phyloP scores from a whole-genome alignment of 129 eudicot species.

The Helichrysum umbraculigerum region DNA sequence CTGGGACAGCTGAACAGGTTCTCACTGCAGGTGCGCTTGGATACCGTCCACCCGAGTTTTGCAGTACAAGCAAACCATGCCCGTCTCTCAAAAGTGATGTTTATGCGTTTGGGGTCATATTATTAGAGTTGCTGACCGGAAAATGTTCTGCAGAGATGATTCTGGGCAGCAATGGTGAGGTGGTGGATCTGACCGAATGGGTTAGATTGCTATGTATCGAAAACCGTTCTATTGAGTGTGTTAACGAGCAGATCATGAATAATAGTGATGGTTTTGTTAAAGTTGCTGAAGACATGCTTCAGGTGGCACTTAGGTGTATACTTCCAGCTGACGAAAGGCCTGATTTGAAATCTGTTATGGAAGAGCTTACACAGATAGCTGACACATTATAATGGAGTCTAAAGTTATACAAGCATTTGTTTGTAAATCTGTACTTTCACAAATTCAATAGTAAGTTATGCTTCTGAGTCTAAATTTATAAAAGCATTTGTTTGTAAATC shows the following conservation, averaged over 20 bases:
- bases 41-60: conserved; percentile 83
- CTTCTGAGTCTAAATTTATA: conserved; percentile 11
- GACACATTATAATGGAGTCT: neutral
- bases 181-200: conserved; percentile 77
- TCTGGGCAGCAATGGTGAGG: conserved; percentile 50
- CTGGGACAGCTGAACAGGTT: conserved; percentile 83
- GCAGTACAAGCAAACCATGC: conserved; percentile 79
- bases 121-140: conserved; percentile 75
- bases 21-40: conserved; percentile 81
- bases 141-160: conserved; percentile 59
- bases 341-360: conserved; percentile 55
- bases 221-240: conserved; percentile 54
- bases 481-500: conserved; percentile 1
- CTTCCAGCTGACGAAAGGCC: conserved; percentile 89
- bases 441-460: conserved; percentile 25
- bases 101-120: conserved; percentile 80
- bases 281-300: conserved; percentile 51
- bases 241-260: conserved; percentile 36
- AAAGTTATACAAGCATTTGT: too few species aligned
- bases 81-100: conserved; percentile 85
- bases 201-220: conserved; percentile 54
- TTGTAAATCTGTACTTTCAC: conserved; percentile 10
- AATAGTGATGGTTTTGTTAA: conserved; percentile 23
- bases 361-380: conserved; percentile 51
- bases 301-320: conserved; percentile 67